Conservation (phyloP, 2,329 filamentous ascomycete species). For the Curvularia sp. region DNA sequence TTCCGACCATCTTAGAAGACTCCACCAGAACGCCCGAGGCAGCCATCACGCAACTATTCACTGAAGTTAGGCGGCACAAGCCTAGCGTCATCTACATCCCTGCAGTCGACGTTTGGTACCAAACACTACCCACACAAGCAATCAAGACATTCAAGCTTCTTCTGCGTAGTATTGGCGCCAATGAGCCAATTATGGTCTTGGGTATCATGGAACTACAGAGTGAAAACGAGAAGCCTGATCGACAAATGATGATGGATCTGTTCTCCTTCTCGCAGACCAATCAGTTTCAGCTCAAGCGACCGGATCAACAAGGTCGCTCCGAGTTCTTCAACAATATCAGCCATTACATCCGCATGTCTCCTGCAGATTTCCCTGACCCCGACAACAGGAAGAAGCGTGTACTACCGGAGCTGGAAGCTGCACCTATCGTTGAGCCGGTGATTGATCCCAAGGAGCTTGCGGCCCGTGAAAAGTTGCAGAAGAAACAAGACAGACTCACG, state of each 20-base stretch:
- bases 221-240: constrained; percentile 64
- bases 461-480: constrained; percentile 79
- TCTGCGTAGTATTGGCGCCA: constrained; percentile 82
- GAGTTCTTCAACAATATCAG: constrained; percentile 82
- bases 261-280: constrained; percentile 89
- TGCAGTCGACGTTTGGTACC: constrained; percentile 86
- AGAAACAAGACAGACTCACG: constrained; percentile 80
- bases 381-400: constrained; percentile 85
- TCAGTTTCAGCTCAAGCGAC: constrained; percentile 72
- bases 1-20: constrained; percentile 86
- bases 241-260: constrained; percentile 73
- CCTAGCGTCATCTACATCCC: constrained; percentile 96
- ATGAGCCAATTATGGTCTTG: constrained; percentile 86
- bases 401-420: constrained; percentile 77
- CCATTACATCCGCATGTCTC: constrained; percentile 78
- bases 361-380: constrained; percentile 85
- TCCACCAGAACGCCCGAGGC: constrained; percentile 82
- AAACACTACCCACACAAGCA: constrained; percentile 67
- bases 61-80: constrained; percentile 91
- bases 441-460: constrained; percentile 69
- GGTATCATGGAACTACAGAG: constrained; percentile 78
- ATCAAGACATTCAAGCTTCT: constrained; percentile 85
- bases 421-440: constrained; percentile 63
- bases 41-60: constrained; percentile 87
- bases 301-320: constrained; percentile 70